These are phyloP conservation scores for Cryptosporidium baileyi DNA, from an alignment of 169 alveolate species.

Conservation along the genomic window DNA sequence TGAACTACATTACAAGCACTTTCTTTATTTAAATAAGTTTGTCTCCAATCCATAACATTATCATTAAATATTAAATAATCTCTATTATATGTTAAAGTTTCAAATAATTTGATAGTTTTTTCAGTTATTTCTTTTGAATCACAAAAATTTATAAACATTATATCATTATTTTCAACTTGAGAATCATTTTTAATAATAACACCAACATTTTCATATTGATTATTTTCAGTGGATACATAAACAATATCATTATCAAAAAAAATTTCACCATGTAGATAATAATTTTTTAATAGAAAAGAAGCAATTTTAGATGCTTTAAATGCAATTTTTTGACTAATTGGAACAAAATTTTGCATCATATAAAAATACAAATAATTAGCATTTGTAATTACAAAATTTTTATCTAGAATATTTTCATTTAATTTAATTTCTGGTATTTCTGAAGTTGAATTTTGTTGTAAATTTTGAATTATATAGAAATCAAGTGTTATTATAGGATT, in stretches of 20 bases:
- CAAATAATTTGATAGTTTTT: not conserved
- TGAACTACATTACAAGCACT: slow-evolving; percentile 23
- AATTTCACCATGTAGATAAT: slow-evolving; percentile 8
- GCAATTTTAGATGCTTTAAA: slow-evolving; percentile 9
- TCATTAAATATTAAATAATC: not conserved
- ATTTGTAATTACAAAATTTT: slow-evolving; percentile 9
- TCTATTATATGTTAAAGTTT: not conserved
- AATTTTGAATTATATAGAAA: not conserved
- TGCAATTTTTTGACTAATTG: not conserved
- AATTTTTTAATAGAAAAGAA: not conserved
- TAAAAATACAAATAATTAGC: slow-evolving; percentile 17
- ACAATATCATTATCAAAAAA: not conserved
- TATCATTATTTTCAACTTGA: not conserved
- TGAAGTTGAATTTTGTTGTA: not conserved
- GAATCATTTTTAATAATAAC: not conserved
- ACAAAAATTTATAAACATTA: not conserved
- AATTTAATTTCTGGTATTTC: not conserved
- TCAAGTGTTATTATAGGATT: not conserved
- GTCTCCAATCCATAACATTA: not conserved
- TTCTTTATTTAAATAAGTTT: not conserved
- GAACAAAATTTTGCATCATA: not conserved
- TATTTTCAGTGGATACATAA: not conserved
- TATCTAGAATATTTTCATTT: not conserved
- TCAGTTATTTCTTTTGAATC: not conserved
- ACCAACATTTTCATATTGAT: not conserved